These are phyloP conservation scores for Sarocladium oryzae DNA, from an alignment of 2,329 filamentous ascomycete genomes.

Conservation along the genomic window DNA sequence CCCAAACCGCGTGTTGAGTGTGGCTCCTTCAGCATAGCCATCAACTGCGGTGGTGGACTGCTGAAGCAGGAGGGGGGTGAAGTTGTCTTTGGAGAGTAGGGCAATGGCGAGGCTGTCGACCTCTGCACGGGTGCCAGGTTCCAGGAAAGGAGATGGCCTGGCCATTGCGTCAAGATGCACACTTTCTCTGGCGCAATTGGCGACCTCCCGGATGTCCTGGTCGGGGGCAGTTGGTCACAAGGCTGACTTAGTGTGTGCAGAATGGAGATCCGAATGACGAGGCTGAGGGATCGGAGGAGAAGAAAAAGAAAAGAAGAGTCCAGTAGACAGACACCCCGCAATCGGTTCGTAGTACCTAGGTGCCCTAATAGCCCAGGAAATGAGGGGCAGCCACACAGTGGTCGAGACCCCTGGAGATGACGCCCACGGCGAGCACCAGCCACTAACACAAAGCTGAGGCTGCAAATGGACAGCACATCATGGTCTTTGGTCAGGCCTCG, in stretches of 20 bases:
- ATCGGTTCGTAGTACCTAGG: too few relatives aligned
- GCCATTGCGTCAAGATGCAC: not conserved
- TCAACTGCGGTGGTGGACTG: slow-evolving; percentile 54
- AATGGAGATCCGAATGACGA: not conserved
- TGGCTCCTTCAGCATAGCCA: slow-evolving; percentile 69
- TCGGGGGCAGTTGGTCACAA: not conserved
- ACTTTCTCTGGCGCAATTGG: not conserved
- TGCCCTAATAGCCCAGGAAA: not conserved
- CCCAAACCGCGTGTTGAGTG: slow-evolving; percentile 89
- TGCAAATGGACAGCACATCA: not conserved
- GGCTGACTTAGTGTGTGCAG: not conserved
- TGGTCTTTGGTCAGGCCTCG: not conserved
- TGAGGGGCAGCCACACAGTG: slow-evolving; percentile 5
- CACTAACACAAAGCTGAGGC: not conserved
- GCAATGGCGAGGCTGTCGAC: slow-evolving; percentile 70
- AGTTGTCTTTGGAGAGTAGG: slow-evolving; percentile 80
- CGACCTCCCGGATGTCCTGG: not conserved
- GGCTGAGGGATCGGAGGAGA: not conserved
- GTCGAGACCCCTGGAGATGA: slow-evolving; percentile 1
- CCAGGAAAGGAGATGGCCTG: slow-evolving; percentile 66
- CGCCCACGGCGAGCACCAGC: not conserved
- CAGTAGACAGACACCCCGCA: not conserved
- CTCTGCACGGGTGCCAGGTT: slow-evolving; percentile 56
- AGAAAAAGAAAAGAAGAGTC: too few relatives aligned
- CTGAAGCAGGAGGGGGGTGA: slow-evolving; percentile 67